These are phyloP conservation scores for Bruguiera gymnorhiza DNA, from an alignment of 345 rosid genomes.

Conservation along the genomic window DNA sequence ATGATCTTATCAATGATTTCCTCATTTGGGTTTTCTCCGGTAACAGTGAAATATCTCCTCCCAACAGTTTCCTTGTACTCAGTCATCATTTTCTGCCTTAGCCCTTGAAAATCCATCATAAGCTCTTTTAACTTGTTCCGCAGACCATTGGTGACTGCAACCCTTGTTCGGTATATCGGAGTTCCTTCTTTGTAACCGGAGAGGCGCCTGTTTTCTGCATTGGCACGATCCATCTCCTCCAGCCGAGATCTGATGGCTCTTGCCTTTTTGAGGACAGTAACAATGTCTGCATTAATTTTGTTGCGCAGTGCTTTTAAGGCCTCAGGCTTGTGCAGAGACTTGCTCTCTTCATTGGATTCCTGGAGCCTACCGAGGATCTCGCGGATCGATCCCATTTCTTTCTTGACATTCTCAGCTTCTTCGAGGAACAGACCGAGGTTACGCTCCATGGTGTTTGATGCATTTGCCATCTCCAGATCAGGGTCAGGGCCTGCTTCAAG, in stretches of 20 bases:
- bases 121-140: conserved; percentile 78
- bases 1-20: conserved; percentile 84
- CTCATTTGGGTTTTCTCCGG: conserved; percentile 81
- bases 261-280: conserved; percentile 60
- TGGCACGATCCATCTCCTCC: conserved; percentile 86
- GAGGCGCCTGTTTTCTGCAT: conserved; percentile 67
- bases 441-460: conserved; percentile 47
- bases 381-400: conserved; percentile 67
- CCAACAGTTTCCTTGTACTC: conserved; percentile 89
- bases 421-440: conserved; percentile 74
- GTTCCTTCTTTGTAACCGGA: conserved; percentile 82
- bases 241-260: conserved; percentile 57
- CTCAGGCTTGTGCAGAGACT: conserved; percentile 71
- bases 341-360: conserved; percentile 74
- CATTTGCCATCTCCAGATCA: conserved; percentile 60
- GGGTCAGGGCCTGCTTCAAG: conserved; percentile 72
- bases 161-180: conserved; percentile 66
- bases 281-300: conserved; percentile 69
- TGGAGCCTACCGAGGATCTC: conserved; percentile 61
- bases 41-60: conserved; percentile 86
- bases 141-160: conserved; percentile 75
- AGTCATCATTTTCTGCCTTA: conserved; percentile 85
- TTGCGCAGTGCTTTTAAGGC: conserved; percentile 56
- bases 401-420: conserved; percentile 88
- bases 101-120: conserved; percentile 94